Evolutionary conservation across 177 flowering plant genomes (phyloP), one percentile per base, ranked within the genome.

Genomic region (Viscum album): DNA sequence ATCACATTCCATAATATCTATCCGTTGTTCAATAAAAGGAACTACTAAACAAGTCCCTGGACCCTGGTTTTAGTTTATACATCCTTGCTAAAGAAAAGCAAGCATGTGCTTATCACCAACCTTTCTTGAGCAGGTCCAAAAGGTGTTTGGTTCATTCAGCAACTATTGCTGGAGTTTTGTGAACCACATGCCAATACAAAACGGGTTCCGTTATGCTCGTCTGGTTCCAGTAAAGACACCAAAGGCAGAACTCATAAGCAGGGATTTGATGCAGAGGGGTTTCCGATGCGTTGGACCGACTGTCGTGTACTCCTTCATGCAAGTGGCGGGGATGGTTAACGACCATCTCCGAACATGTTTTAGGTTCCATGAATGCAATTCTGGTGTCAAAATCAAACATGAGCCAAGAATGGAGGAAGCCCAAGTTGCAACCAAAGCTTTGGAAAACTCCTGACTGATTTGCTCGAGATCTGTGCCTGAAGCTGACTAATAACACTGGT

Each of bases 211-310:
- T 3, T 86, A 88, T 54, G 80, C 78, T 16, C 92, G 96, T 34
- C 88, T 86, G 79, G 84, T 92, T 41, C 98, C 96, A 13, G 89
- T 79, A 1, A 92, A 90, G 87, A 85, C 92, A 4, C 88, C 98
- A 61, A 92, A 88, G 79, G 85, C 96, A 15, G 95, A 86, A 59
- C 70, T 77, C 72, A 84, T 92, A 17, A 92, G 98, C 89, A 89
- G 87, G 78, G 91, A 89, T 74, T 39, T 92, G 79, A 86, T 88
- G 88, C 79, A 70, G 70, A 86, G 95, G 71, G 98, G 98, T 35
- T 92, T 92, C 78, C 87, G 88, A 23, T 88, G 88, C 62, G 98
- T 89, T 0, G 98, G 98, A 0, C 92, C 96, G 0, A 85, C 91
- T 2, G 85, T 89, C 24, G 73, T 92, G 6, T 92, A 89, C 68